phyloP scores from a whole-genome alignment of 2,329 filamentous ascomycete genomes.

The Bipolaris cookei region DNA sequence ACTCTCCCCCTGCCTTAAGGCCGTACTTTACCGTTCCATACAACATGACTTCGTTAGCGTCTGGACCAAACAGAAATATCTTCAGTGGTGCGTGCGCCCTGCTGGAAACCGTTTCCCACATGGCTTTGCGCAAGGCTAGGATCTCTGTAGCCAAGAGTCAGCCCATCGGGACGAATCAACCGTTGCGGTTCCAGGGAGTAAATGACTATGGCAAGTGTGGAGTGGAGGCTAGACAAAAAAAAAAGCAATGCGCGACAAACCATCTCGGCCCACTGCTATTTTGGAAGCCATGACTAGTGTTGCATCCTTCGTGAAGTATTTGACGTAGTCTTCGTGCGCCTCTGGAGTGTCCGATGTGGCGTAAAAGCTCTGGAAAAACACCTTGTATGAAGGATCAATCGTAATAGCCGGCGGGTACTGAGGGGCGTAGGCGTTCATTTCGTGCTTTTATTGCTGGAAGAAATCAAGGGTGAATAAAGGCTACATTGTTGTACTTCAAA shows the following conservation, averaged over 20 bases:
- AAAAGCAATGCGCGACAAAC: slow-evolving; percentile 38
- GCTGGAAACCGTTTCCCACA: slow-evolving; percentile 61
- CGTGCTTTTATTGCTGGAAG: background rate
- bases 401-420: slow-evolving; percentile 43
- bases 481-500: slow-evolving; percentile 9
- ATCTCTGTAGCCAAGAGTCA: slow-evolving; percentile 52
- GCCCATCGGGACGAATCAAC: background rate
- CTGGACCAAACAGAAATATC: slow-evolving; percentile 58
- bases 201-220: background rate
- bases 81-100: slow-evolving; percentile 56
- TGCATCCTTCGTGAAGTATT: slow-evolving; percentile 57
- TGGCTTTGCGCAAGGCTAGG: slow-evolving; percentile 56
- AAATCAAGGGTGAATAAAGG: slow-evolving; percentile 2
- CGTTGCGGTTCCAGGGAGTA: background rate
- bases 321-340: slow-evolving; percentile 57
- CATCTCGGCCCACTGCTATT: slow-evolving; percentile 53
- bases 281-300: slow-evolving; percentile 61
- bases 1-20: slow-evolving; percentile 58
- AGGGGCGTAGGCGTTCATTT: slow-evolving; percentile 44
- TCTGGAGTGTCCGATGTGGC: slow-evolving; percentile 55
- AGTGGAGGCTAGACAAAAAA: background rate
- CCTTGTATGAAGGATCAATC: slow-evolving; percentile 51
- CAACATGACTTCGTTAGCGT: slow-evolving; percentile 60
- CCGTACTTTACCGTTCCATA: slow-evolving; percentile 61
- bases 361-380: slow-evolving; percentile 58